Evolutionary conservation across 2,329 filamentous ascomycete species (phyloP).

Genomic region (Alternaria sp.): DNA sequence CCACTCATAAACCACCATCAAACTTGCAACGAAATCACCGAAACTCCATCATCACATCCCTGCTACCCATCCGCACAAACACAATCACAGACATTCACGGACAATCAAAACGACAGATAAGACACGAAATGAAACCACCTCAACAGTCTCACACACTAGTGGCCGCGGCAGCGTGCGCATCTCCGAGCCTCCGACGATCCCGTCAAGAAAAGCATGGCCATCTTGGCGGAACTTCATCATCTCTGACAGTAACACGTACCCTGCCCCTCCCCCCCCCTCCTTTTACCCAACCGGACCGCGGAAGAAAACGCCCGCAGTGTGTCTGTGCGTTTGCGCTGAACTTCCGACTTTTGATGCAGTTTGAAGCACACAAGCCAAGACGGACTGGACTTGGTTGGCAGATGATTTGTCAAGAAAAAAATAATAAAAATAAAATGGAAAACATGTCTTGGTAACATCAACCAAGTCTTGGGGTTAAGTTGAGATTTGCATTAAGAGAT

Average conservation of each 20-base stretch:
- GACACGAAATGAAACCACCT: slow-evolving; percentile 18
- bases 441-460: not conserved
- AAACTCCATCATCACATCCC: not conserved
- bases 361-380: slow-evolving; percentile 5
- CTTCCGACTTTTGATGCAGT: not conserved
- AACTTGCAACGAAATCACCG: not conserved
- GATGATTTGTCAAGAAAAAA: not conserved
- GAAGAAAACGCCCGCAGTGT: not conserved
- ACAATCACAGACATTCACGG: not conserved
- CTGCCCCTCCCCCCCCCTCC: not conserved
- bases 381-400: slow-evolving; percentile 4
- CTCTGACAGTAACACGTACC: slow-evolving; percentile 1
- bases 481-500: not conserved
- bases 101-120: not conserved
- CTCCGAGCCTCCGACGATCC: not conserved
- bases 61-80: not conserved
- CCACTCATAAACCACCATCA: not conserved
- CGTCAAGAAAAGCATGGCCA: not conserved
- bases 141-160: slow-evolving; percentile 13
- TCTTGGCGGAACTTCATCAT: slow-evolving; percentile 6
- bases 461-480: not conserved
- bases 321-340: not conserved
- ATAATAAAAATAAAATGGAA: not conserved
- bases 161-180: not conserved
- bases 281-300: not conserved